A percentile compares a stretch with the other conserved stretches of the same genome.
phyloP scores from a whole-genome alignment of 305 asterid species.

The Withania somnifera region DNA sequence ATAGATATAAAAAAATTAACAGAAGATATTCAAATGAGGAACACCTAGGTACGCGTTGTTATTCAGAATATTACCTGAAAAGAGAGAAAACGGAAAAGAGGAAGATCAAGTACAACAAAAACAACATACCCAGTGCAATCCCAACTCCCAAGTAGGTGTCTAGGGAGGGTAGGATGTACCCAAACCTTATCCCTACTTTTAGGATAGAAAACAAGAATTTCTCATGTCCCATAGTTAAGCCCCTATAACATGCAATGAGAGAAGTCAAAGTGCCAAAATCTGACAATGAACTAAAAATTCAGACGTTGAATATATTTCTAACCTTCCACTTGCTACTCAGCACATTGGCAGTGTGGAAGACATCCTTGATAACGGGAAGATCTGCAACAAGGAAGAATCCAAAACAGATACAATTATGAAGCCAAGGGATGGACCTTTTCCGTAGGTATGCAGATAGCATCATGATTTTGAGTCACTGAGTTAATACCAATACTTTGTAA shows the following conservation, averaged over 20 bases:
- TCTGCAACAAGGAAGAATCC: constrained; percentile 27
- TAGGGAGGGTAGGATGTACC: neutral
- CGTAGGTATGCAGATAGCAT: neutral
- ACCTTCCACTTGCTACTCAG: constrained; percentile 83
- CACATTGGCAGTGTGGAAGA: constrained; percentile 51
- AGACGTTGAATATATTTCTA: neutral
- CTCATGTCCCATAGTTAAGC: neutral
- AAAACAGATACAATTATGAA: neutral
- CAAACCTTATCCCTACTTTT: neutral
- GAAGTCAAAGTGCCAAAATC: neutral
- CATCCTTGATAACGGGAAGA: constrained; percentile 68
- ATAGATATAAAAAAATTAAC: neutral
- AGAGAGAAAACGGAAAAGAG: neutral
- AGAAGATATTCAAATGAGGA: neutral
- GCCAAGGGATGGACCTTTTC: neutral
- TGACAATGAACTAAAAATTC: neutral
- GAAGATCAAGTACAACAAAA: too few relatives aligned
- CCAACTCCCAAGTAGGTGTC: neutral
- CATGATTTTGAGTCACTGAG: neutral
- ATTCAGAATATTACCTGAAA: neutral
- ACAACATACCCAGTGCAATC: neutral
- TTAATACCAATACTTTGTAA: neutral
- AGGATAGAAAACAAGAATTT: neutral
- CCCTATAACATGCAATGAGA: neutral
- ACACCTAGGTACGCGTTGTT: neutral